Evolutionary conservation across 352 stramenopile genomes (phyloP), one percentile per base, ranked within the genome.

Genomic region (Pythium volutum): DNA sequence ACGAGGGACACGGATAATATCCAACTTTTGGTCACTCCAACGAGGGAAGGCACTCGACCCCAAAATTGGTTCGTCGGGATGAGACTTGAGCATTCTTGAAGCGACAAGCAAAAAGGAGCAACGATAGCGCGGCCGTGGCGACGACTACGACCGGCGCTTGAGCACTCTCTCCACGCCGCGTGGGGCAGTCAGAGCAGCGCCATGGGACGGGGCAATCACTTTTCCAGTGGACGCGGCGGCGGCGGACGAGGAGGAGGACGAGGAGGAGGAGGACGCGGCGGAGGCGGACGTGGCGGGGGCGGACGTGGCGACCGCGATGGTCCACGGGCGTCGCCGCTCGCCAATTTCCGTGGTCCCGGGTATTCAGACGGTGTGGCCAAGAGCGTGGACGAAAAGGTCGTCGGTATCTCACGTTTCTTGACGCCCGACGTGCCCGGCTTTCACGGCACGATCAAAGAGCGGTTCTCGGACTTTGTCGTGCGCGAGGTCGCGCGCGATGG

Each of bases 401-500:
- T 96, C 15, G 87, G 87, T 31, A 96, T 96, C 72, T 60, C 70
- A 46, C 55, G 70, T 48, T 96, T 88, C 68, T 52, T 91, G 25
- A 65, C 61, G 62, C 75, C 82, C 11, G 70, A 87, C 25, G 73
- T 89, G 22, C 48, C 55, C 1, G 86, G 89, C 20, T 97, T 97
- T 68, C 77, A 87, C 56, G 89, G 89, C 8, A 74, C 88, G 20
- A 84, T 91, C 57, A 97, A 97, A 64, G 78, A 96, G 69, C 84
- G 91, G 2, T 97, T 88, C 72, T 96, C 88, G 59, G 91, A 97
- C 68, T 97, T 97, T 74, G 69, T 97, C 33, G 91, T 97, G 59
- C 86, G 80, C 22, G 91, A 97, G 55, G 81, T 97, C 47, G 72
- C 78, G 15, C 59, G 78, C 4, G 64, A 74, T 22, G 80, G 86